Evolutionary conservation across 202 grass and related monocot genomes (phyloP).

Genomic region (Eragrostis tef): DNA sequence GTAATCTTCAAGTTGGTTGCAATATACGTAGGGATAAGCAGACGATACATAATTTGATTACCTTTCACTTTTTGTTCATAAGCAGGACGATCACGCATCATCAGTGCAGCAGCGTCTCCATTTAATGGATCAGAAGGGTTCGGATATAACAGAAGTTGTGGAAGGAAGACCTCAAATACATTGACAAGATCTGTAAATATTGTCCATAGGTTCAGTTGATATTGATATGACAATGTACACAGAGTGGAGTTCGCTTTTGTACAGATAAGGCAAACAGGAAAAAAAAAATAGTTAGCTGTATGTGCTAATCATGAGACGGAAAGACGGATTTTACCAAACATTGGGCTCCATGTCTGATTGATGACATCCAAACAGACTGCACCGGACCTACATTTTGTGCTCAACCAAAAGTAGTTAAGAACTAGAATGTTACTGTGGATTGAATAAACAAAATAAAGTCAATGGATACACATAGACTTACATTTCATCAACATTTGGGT

Average conservation of each 20-base stretch:
- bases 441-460: not conserved
- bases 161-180: conserved; percentile 96
- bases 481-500: conserved; percentile 98
- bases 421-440: not conserved
- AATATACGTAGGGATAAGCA: not conserved
- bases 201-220: conserved; percentile 5
- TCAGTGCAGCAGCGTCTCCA: conserved; percentile 90
- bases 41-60: conserved; percentile 8
- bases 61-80: conserved; percentile 99
- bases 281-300: not conserved
- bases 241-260: conserved; percentile 9
- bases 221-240: not conserved
- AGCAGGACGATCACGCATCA: conserved; percentile 90
- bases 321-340: conserved; percentile 75
- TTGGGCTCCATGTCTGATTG: conserved; percentile 98
- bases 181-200: conserved; percentile 81
- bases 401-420: conserved; percentile 14
- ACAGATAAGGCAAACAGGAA: not conserved
- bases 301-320: not conserved
- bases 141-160: conserved; percentile 91
- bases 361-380: conserved; percentile 99
- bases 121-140: conserved; percentile 97
- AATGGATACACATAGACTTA: conserved; percentile 39
- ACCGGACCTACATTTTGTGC: conserved; percentile 72
- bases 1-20: not conserved